These are phyloP conservation scores for Acanthamoeba triangularis DNA, from an alignment of 208 protist species.

Conservation along the genomic window DNA sequence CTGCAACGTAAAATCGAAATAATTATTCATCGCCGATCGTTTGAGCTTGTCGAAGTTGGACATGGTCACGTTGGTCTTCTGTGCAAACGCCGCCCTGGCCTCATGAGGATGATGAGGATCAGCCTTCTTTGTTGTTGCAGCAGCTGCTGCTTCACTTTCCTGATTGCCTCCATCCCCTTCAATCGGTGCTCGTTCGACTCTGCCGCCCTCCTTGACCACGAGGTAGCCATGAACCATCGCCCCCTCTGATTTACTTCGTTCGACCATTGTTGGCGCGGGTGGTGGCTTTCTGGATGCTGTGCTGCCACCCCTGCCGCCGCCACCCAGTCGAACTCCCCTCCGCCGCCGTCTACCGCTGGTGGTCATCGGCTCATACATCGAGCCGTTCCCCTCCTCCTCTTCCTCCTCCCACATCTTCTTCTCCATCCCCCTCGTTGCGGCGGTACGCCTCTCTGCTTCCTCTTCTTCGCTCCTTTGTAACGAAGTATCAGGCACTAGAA, in stretches of 20 bases:
- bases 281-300: not conserved
- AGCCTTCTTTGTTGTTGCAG: too few species aligned
- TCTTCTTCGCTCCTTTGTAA: not conserved
- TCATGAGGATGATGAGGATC: too few species aligned
- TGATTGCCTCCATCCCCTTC: too few species aligned
- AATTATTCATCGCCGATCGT: not conserved
- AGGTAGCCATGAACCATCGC: not conserved
- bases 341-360: not conserved
- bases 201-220: not conserved
- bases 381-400: not conserved
- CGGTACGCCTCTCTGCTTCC: not conserved
- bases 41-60: not conserved
- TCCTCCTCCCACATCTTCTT: not conserved
- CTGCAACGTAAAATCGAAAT: not conserved
- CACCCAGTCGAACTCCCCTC: not conserved
- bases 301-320: not conserved
- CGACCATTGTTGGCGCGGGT: not conserved
- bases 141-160: too few species aligned
- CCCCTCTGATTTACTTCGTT: not conserved
- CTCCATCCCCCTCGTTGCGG: not conserved
- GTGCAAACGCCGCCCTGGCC: too few species aligned
- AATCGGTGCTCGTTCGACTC: not conserved
- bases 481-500: not conserved
- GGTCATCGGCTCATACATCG: not conserved
- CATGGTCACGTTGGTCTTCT: not conserved